Conservation (phyloP, 2,329 filamentous ascomycete species). For the Talaromyces pinophilus region DNA sequence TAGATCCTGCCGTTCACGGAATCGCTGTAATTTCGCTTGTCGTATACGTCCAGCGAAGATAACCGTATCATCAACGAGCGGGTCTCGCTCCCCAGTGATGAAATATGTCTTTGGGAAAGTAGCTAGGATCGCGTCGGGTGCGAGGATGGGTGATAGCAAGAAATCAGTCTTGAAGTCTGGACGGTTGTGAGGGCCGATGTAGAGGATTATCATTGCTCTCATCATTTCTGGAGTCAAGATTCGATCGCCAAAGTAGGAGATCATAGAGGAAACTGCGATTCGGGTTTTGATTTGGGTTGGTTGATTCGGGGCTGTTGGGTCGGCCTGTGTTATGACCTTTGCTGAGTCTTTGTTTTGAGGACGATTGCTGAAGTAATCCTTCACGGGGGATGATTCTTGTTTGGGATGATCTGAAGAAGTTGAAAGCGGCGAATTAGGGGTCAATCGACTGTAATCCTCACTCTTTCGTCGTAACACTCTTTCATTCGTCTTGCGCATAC, state of each 20-base stretch:
- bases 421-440: conserved; percentile 70
- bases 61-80: conserved; percentile 92
- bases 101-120: conserved; percentile 95
- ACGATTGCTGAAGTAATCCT: conserved; percentile 33
- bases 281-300: conserved; percentile 68
- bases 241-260: conserved; percentile 96
- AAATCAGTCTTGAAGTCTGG: conserved; percentile 93
- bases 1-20: conserved; percentile 57
- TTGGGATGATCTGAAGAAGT: conserved; percentile 68
- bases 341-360: conserved; percentile 11
- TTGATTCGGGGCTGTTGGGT: conserved; percentile 40
- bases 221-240: conserved; percentile 97
- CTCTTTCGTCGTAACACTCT: conserved; percentile 80
- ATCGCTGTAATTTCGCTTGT: conserved; percentile 67
- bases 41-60: conserved; percentile 90
- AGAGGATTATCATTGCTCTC: conserved; percentile 97
- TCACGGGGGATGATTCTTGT: conserved; percentile 39
- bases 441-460: conserved; percentile 81
- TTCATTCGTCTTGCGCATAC: conserved; percentile 73
- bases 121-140: conserved; percentile 78
- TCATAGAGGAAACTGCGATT: conserved; percentile 94
- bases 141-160: conserved; percentile 83
- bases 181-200: conserved; percentile 88
- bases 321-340: conserved; percentile 34
- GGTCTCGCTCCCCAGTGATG: conserved; percentile 90